These are phyloP conservation scores for Solanum dulcamara DNA, from an alignment of 257 asterid genomes.

Conservation along the genomic window DNA sequence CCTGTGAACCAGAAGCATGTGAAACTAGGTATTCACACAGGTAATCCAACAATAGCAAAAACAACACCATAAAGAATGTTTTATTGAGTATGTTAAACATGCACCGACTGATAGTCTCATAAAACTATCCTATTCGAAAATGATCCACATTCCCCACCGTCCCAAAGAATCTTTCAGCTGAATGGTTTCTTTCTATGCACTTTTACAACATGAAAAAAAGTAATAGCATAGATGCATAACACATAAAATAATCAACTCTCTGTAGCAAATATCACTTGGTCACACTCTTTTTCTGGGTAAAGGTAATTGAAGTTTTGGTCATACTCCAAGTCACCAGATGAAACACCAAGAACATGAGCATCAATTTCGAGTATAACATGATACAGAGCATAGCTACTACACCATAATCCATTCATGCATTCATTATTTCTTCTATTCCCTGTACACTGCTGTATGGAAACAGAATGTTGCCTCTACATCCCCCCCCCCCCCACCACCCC, in stretches of 20 bases:
- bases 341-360: background rate
- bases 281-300: too few relatives aligned
- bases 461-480: too few relatives aligned
- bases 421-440: background rate
- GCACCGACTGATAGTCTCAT: background rate
- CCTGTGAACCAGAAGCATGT: background rate
- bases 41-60: background rate
- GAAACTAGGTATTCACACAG: background rate
- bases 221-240: background rate
- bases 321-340: background rate
- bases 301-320: background rate
- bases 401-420: background rate
- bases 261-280: background rate
- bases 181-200: background rate
- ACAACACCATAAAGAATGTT: background rate
- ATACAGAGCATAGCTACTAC: background rate
- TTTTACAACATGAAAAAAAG: background rate
- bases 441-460: background rate
- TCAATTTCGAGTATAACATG: background rate
- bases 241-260: background rate
- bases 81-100: background rate
- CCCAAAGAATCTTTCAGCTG: background rate
- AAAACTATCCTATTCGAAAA: background rate
- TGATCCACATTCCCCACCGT: background rate
- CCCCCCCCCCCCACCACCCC: too few relatives aligned